Conservation (phyloP, 2,329 filamentous ascomycete species). For the Aspergillus cejpii region DNA sequence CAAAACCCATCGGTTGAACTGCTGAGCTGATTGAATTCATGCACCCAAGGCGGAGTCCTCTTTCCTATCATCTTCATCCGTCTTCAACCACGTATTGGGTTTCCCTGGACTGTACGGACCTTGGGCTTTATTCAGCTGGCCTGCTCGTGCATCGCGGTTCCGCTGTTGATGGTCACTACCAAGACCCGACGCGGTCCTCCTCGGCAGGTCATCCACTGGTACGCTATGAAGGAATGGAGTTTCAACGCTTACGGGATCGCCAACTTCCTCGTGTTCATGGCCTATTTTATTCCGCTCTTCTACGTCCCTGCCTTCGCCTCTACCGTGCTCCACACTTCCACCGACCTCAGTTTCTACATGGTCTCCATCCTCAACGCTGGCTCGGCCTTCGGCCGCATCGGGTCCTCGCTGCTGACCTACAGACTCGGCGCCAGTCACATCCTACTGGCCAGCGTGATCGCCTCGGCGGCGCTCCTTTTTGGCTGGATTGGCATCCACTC, state of each 20-base stretch:
- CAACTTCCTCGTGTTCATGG: conserved; percentile 8
- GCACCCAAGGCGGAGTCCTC: conserved; percentile 3
- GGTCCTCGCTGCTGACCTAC: not conserved
- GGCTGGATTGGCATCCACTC: conserved; percentile 8
- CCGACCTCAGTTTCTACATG: conserved; percentile 4
- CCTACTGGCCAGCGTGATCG: not conserved
- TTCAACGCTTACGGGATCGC: conserved; percentile 3
- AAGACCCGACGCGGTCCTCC: conserved; percentile 1
- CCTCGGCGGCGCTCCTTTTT: conserved; percentile 2
- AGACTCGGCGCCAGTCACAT: not conserved
- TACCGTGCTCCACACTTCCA: not conserved
- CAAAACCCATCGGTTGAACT: not conserved
- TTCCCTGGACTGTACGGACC: conserved; percentile 5
- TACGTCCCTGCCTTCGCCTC: conserved; percentile 4
- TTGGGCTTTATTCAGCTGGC: conserved; percentile 9
- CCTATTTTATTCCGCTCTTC: conserved; percentile 8
- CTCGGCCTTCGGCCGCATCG: conserved; percentile 3
- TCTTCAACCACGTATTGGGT: conserved; percentile 4
- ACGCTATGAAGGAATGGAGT: conserved; percentile 1
- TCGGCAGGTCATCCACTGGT: conserved; percentile 6
- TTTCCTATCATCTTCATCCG: conserved; percentile 11
- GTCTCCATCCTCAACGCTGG: conserved; percentile 5
- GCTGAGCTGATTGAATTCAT: not conserved
- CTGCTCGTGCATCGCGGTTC: conserved; percentile 5
- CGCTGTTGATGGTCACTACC: conserved; percentile 3